Conservation (phyloP, 176 grass and related monocot species). For the Oryza officinalis region DNA sequence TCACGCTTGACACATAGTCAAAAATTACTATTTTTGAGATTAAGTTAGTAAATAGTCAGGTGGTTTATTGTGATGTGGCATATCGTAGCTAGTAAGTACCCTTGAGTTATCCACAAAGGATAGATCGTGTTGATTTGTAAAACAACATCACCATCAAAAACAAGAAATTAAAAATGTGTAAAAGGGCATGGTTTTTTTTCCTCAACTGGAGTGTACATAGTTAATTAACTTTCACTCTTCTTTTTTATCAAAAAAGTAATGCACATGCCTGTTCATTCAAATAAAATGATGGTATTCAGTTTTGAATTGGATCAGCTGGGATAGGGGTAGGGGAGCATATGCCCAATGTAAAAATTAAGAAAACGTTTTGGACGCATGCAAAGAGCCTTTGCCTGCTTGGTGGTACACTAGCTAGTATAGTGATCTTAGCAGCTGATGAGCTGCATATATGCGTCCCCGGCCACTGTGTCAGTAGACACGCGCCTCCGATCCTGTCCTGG, state of each 20-base stretch:
- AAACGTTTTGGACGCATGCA: not conserved
- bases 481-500: not conserved
- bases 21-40: no score
- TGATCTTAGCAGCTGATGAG: not conserved
- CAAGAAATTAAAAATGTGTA: no score
- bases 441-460: not conserved
- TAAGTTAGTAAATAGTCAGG: no score
- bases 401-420: not conserved
- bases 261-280: not conserved
- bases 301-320: not conserved
- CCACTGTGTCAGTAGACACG: not conserved
- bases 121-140: no score
- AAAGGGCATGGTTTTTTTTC: no score
- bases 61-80: no score
- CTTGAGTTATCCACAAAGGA: no score
- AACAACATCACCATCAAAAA: no score
- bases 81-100: no score
- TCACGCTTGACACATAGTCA: no score
- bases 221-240: not conserved
- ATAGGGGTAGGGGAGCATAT: not conserved
- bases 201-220: no score
- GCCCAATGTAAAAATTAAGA: not conserved
- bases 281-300: not conserved
- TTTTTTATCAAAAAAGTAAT: not conserved
- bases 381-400: not conserved